Base-by-base conservation (phyloP, 1,139 yeast species). In the Saccharomycopsis hybrid region DNA sequence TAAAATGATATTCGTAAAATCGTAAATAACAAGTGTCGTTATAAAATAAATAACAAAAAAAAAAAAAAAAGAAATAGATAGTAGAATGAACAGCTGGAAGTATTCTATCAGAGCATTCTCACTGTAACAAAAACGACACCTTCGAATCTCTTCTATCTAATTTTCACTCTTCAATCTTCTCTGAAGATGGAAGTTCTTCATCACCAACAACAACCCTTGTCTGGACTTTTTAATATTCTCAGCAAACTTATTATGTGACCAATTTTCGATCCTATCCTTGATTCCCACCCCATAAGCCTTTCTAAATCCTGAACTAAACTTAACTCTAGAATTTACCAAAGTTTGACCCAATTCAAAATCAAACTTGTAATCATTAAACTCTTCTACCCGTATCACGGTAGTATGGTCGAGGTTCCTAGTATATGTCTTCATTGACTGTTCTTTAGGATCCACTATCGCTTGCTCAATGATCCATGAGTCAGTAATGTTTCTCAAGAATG, bases 391-490 rank as follows among this genome's bases (percentile, higher is more conserved):
- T 54, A 92, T 76, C 53, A 90, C 78, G 58, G 78, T 75, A 2
- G 88, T 80, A 65, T 92, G 97, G 64, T 92, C 97, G 48, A 92
- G 68, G 64, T 92, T 92, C 56, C 90, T 76, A 5, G 90, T 82
- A 69, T 87, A 88, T 1, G 95, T 79, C 54, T 70, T 64, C 76
- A 90, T 73, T 8, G 72, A 71, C 56, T 73, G 68, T 8, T 67
- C 62, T 5, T 63, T 59, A 1, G 95, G 90, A 62, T 92, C 85
- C 13, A 90, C 83, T 8, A 85, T 69, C 2, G 89, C 78, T 58
- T 80, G 78, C 64, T 92, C 98, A 50, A 92, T 76, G 41, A 90
- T 81, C 92, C 95, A 88, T 5, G 90, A 75, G 56, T 86, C 84
- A 36, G 86, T 72, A 38, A 80, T 79, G 51, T 76, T 71, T 1